These are phyloP conservation scores for Alternaria infectoria DNA, from an alignment of 2,329 filamentous ascomycete genomes.

Conservation along the genomic window DNA sequence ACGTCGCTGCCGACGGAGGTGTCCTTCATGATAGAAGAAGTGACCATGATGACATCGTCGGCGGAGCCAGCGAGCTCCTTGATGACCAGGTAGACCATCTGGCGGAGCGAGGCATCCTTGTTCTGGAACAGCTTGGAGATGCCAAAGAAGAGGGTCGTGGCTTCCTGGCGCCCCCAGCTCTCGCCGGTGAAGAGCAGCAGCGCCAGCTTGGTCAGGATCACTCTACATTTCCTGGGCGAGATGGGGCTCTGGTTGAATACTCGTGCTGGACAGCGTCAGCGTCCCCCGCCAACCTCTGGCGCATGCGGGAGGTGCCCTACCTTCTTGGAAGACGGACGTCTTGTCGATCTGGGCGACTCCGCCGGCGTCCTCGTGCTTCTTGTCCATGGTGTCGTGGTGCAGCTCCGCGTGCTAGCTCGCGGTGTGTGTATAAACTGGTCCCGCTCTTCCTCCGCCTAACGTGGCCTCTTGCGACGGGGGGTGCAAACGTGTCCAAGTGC, in stretches of 20 bases:
- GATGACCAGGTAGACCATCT: slow-evolving; percentile 98
- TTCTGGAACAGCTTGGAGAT: slow-evolving; percentile 99
- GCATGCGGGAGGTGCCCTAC: slow-evolving; percentile 57
- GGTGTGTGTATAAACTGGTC: slow-evolving; percentile 28
- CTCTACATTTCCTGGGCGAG: slow-evolving; percentile 95
- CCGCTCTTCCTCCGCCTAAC: slow-evolving; percentile 43
- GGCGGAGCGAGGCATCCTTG: slow-evolving; percentile 95
- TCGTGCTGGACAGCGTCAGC: slow-evolving; percentile 69
- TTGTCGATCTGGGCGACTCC: slow-evolving; percentile 96
- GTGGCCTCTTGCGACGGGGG: slow-evolving; percentile 40
- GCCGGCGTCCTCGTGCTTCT: slow-evolving; percentile 98
- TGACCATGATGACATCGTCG: slow-evolving; percentile 99
- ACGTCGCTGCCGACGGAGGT: slow-evolving; percentile 94
- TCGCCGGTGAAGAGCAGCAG: slow-evolving; percentile 96
- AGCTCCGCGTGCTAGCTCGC: slow-evolving; percentile 34
- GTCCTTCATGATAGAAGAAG: slow-evolving; percentile 99
- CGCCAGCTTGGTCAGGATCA: slow-evolving; percentile 90
- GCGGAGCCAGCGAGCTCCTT: slow-evolving; percentile 96
- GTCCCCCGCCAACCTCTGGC: slow-evolving; percentile 2
- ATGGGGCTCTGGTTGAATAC: slow-evolving; percentile 98
- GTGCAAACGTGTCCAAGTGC: slow-evolving; percentile 12
- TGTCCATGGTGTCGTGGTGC: slow-evolving; percentile 59
- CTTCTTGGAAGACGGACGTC: slow-evolving; percentile 98
- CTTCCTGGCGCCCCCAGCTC: slow-evolving; percentile 95
- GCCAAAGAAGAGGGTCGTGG: slow-evolving; percentile 96